Conservation (phyloP, 768 basidiomycete species). For the Mycena belliarum region DNA sequence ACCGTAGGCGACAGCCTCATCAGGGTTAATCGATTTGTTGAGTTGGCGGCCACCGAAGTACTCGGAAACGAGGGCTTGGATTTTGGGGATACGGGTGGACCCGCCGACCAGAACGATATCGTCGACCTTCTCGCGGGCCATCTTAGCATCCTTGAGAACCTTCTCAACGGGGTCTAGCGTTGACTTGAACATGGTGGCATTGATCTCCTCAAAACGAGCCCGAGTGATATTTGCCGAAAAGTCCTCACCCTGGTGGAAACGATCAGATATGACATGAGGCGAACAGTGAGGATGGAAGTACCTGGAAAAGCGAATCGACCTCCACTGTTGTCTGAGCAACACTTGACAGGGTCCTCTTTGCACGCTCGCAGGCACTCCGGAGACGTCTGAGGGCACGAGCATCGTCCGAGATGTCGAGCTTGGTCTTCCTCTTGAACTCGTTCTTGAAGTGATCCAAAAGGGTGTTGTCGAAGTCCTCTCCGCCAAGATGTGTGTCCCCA, state of each 20-base stretch:
- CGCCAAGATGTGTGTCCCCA: conserved; percentile 98
- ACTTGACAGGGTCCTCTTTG: conserved; percentile 97
- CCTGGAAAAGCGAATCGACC: conserved; percentile 97
- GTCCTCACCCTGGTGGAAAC: conserved; percentile 75
- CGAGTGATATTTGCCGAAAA: conserved; percentile 99
- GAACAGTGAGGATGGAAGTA: no score
- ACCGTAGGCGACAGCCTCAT: conserved; percentile 99
- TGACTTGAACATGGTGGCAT: conserved; percentile 91
- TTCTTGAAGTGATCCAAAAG: conserved; percentile 98
- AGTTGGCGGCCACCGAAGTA: conserved; percentile 97
- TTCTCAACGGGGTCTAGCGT: conserved; percentile 98
- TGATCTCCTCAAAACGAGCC: conserved; percentile 99
- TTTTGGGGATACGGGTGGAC: conserved; percentile 99
- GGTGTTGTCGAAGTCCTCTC: conserved; percentile 99
- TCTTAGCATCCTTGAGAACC: conserved; percentile 98
- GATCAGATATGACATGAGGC: background rate
- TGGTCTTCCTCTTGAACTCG: conserved; percentile 98
- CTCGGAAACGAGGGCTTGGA: conserved; percentile 96
- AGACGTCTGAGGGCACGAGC: conserved; percentile 95
- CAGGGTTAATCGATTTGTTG: conserved; percentile 99
- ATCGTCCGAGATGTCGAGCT: conserved; percentile 96
- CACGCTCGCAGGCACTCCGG: conserved; percentile 97
- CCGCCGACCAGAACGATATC: conserved; percentile 99
- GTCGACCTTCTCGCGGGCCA: conserved; percentile 94
- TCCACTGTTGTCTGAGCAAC: conserved; percentile 99